Percentiles rank a stretch among this genome's conserved stretches.
Evolutionary conservation across 768 basidiomycete genomes (phyloP).

Genomic region (Suillus subalutaceus): DNA sequence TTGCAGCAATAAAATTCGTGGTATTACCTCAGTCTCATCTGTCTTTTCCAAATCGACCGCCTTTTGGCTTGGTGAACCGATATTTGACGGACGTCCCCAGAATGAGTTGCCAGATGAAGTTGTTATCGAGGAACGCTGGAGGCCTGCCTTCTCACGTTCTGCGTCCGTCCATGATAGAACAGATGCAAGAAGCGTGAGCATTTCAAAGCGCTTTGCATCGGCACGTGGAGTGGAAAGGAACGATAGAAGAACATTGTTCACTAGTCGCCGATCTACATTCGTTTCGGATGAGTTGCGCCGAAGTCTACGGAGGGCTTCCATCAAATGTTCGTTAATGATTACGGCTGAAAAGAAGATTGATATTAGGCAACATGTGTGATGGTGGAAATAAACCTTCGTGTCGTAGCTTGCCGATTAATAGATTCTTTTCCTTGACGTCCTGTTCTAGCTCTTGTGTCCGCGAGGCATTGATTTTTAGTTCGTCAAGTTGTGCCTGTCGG

Average conservation of each 20-base stretch:
- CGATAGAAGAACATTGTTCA: slow-evolving; percentile 90
- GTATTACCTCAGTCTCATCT: slow-evolving; percentile 78
- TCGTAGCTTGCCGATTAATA: slow-evolving; percentile 92
- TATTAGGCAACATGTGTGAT: not conserved
- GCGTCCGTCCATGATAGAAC: slow-evolving; percentile 92
- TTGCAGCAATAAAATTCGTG: slow-evolving; percentile 2
- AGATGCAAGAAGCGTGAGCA: slow-evolving; percentile 85
- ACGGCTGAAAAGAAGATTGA: slow-evolving; percentile 60
- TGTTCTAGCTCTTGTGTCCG: slow-evolving; percentile 77
- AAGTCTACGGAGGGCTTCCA: slow-evolving; percentile 94
- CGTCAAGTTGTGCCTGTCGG: slow-evolving; percentile 71
- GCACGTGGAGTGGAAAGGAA: slow-evolving; percentile 90
- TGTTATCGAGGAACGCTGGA: slow-evolving; percentile 54
- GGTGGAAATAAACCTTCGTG: slow-evolving; percentile 74
- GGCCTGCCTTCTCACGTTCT: slow-evolving; percentile 90
- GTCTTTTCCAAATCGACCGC: slow-evolving; percentile 71
- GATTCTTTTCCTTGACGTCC: slow-evolving; percentile 93
- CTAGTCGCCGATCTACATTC: slow-evolving; percentile 91
- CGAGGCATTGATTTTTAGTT: slow-evolving; percentile 65
- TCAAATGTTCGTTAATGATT: slow-evolving; percentile 96
- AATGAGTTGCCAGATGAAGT: slow-evolving; percentile 22
- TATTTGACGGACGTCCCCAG: slow-evolving; percentile 29
- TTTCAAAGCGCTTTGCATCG: slow-evolving; percentile 96
- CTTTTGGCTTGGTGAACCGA: slow-evolving; percentile 36
- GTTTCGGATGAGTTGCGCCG: slow-evolving; percentile 80